phyloP scores from a whole-genome alignment of 805 yeast species.

The Pichia ethanolica region DNA sequence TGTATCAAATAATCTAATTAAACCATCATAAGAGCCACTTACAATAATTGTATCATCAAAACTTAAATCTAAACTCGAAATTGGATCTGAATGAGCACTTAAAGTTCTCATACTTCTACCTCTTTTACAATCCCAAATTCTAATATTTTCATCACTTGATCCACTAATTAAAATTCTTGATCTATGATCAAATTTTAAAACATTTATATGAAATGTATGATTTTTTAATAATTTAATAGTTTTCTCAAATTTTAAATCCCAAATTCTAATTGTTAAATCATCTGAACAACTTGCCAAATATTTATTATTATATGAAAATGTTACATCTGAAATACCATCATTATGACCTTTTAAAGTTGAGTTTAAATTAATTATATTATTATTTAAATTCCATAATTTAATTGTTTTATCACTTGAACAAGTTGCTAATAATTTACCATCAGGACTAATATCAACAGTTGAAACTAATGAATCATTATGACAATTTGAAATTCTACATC shows the following conservation, averaged over 20 bases:
- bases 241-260: constrained; percentile 50
- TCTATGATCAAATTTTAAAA: constrained; percentile 59
- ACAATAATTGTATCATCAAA: constrained; percentile 76
- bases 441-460: constrained; percentile 52
- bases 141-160: constrained; percentile 82
- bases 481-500: constrained; percentile 5
- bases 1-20: constrained; percentile 80
- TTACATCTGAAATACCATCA: constrained; percentile 64
- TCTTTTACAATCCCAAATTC: constrained; percentile 77
- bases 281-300: constrained; percentile 81
- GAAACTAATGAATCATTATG: constrained; percentile 29
- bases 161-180: constrained; percentile 80
- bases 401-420: constrained; percentile 52
- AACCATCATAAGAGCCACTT: constrained; percentile 87
- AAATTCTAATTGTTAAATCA: constrained; percentile 70
- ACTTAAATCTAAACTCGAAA: constrained; percentile 65
- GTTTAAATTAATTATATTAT: constrained; percentile 23
- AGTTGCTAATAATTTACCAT: constrained; percentile 51
- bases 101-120: constrained; percentile 70
- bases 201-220: constrained; percentile 79
- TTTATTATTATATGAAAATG: constrained; percentile 69
- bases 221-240: constrained; percentile 51
- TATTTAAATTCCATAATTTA: constrained; percentile 43
- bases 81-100: constrained; percentile 91
- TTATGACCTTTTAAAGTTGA: constrained; percentile 49